Base-by-base conservation (phyloP, 495 filamentous ascomycete genomes). In the Pseudotulostoma volvatum region DNA sequence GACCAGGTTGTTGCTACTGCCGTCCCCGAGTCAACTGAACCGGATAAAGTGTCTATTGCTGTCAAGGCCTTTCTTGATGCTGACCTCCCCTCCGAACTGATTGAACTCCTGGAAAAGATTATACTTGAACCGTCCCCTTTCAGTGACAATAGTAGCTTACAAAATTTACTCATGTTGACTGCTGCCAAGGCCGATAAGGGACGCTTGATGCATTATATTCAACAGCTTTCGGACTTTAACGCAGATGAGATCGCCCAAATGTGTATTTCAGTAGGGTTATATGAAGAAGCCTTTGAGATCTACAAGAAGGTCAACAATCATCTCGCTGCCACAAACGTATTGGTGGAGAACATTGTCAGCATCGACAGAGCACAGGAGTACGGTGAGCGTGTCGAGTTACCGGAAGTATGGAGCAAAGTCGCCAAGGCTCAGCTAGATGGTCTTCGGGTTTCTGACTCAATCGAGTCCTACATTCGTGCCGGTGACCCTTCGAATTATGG, bases 391-490 rank as follows among this genome's bases (percentile, higher is more conserved):
- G 83, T 95, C 38, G 92, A 99, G 52, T 67, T 86, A 33, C 81
- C 92, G 4, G 85, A 94, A 49, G 92, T 99, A n/a, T 99, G 92
- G 92, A 96, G 90, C 67, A 83, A 77, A 66, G 85, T 99, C 45
- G 92, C 84, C 47, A 99, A 99, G 71, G 92, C 92, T 34, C 92
- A 99, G 60, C 70, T 99, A 32, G 92, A 96, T 56, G 92, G 92
- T 46, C 76, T 96, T 16, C 84, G 92, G 36, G 79, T 99, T 25
- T 76, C 73, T 32, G 92, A 99, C 67, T 76, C 83, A 13, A 88
- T 96, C 46, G 88, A 92, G 31, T 96, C 92, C 1, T 99, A 99
- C 61, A 93, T 99, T 50, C 84, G 84, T 48, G 92, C 92, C 31
- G 70, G 77, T 44, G 92, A 99, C 50, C 82, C 92, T 11, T 79